Evolutionary conservation across 169 alveolate species (phyloP).

Genomic region (Condylostoma magnum): DNA sequence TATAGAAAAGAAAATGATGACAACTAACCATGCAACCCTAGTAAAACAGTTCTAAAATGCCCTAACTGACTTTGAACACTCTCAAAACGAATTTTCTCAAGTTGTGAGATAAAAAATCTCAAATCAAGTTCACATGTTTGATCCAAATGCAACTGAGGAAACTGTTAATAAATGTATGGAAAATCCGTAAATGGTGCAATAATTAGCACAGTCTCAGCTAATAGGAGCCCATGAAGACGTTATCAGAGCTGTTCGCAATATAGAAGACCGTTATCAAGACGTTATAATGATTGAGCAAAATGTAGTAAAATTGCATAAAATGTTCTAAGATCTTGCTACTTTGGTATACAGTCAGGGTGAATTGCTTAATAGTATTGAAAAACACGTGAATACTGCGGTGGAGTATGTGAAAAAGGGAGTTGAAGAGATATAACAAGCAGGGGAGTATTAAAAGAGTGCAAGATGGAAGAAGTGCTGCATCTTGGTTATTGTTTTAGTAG

Average conservation of each 20-base stretch:
- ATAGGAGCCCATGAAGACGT: conserved; percentile 24
- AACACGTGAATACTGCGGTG: conserved; percentile 15
- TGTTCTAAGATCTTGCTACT: conserved; percentile 22
- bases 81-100: conserved; percentile 5
- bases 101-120: conserved; percentile 16
- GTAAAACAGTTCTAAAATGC: conserved; percentile 19
- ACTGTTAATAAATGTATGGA: conserved; percentile 8
- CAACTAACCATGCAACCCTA: conserved; percentile 26
- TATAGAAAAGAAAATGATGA: not conserved
- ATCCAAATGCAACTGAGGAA: conserved; percentile 10
- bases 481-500: not conserved
- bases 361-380: conserved; percentile 4
- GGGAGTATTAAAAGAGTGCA: not conserved
- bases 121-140: conserved; percentile 21
- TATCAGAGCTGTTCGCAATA: not conserved
- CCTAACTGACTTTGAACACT: conserved; percentile 6
- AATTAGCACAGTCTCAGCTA: not conserved
- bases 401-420: conserved; percentile 16
- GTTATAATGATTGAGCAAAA: conserved; percentile 28
- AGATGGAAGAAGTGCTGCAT: conserved; percentile 30
- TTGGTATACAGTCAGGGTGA: conserved; percentile 23
- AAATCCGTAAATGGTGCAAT: conserved; percentile 12
- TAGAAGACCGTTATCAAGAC: conserved; percentile 19
- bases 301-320: conserved; percentile 1
- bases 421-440: conserved; percentile 11